Evolutionary conservation across 2,329 filamentous ascomycete genomes (phyloP), one percentile per base, ranked within the genome.

Genomic region (Aspergillus hiratsukae): DNA sequence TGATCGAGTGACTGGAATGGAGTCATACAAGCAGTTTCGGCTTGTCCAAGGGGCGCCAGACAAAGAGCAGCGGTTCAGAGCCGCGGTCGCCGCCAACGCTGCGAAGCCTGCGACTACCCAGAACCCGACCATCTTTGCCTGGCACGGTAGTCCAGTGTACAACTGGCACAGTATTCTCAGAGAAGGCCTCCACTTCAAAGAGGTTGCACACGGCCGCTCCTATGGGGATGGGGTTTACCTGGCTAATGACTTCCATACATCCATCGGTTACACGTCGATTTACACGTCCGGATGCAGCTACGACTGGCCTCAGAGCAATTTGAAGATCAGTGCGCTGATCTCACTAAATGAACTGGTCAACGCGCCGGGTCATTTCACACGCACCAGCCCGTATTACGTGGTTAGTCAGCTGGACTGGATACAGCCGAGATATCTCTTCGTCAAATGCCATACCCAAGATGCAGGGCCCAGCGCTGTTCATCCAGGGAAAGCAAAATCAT

Each of bases 161-260:
- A 96, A 96, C 65, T 96, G 92, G 92, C 92, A 97, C 72, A 89
- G 87, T 64, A 96, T 97, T 64, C 85, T 96, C 60, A 85, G 91
- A 31, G 84, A 88, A 58, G 91, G 92, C 0, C 77, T 97, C 5
- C 84, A 96, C 69, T 96, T 86, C 73, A 82, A 84, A 4, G 72
- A 82, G 1, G 73, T 76, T 0, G 45, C 69, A 0, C 75, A 93
- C 69, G 92, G 91, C 0, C 84, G 92, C 58, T 78, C 87, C 1
- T 90, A 62, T 65, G 92, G 92, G 0, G 57, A 96, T 67, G 92
- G 92, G 0, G 88, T 95, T 1, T 97, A 97, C 67, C 87, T 95
- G 69, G 87, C 89, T 43, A 76, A 75, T 10, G 61, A 84, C 1
- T 83, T 84, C 49, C n/a, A 48, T 0, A 83, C 78, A 0, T 91